Conservation (phyloP, 495 filamentous ascomycete genomes). For the Penicillium roqueforti region DNA sequence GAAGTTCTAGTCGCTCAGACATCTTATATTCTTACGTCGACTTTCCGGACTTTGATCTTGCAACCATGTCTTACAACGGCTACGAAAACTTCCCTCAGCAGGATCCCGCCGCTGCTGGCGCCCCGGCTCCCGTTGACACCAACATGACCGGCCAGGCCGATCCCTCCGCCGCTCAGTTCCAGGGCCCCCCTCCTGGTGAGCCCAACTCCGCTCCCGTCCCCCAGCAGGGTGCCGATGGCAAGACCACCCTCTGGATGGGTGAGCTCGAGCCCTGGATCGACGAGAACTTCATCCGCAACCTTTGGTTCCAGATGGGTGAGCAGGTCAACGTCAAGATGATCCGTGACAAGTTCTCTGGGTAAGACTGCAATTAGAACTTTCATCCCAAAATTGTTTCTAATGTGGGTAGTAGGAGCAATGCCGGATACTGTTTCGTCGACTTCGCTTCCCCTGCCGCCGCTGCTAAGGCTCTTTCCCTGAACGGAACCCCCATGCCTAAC, state of each 20-base stretch:
- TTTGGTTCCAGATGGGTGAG: conserved; percentile 89
- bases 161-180: conserved; percentile 51
- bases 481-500: conserved; percentile 90
- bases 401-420: conserved; percentile 71
- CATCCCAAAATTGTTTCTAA: conserved; percentile 37
- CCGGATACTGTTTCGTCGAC: conserved; percentile 98
- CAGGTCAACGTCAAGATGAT: conserved; percentile 99
- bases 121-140: conserved; percentile 48
- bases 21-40: conserved; percentile 37
- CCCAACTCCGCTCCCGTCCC: conserved; percentile 48
- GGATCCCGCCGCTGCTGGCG: conserved; percentile 51
- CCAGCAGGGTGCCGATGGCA: conserved; percentile 58
- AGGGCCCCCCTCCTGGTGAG: conserved; percentile 50
- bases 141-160: conserved; percentile 53
- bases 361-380: conserved; percentile 33
- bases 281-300: conserved; percentile 93
- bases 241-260: conserved; percentile 95
- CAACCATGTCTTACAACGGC: conserved; percentile 56
- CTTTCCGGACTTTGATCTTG: conserved; percentile 28
- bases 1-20: conserved; percentile 36
- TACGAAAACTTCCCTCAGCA: conserved; percentile 55
- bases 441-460: conserved; percentile 81
- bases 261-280: conserved; percentile 99
- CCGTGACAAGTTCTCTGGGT: conserved; percentile 98
- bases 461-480: conserved; percentile 81